Evolutionary conservation across 2,329 filamentous ascomycete genomes (phyloP), one percentile per base, ranked within the genome.

Genomic region (Colletotrichum sp.): DNA sequence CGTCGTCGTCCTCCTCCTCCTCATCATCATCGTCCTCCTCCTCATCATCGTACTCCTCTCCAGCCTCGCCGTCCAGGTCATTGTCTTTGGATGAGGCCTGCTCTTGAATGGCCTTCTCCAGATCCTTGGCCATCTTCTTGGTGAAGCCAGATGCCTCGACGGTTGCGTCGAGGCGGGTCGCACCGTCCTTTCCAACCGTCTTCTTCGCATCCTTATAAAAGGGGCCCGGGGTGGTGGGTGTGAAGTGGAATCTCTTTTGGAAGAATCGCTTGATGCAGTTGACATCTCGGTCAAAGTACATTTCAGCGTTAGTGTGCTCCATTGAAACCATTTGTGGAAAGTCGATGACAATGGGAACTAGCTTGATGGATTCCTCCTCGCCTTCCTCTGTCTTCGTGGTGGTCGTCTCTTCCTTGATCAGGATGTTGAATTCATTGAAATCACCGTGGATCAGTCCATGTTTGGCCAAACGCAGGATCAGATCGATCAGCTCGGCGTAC

Each of bases 361-460:
- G 87, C 38, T 84, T 89, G 69, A 94, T 78, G 0, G 81, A 74
- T 79, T 88, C 85, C 56, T 83, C 77, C 79, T 88, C 82, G 8
- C 88, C 84, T 7, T 85, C 84, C 26, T 85, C 85, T 18, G 80
- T 83, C 79, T 38, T 81, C 58, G 52, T 61, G 10, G 78, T 81
- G 4, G 79, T 79, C 69, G 82, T 87, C 71, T 89, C 91, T 83
- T 98, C 96, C 82, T 97, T 95, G 83, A 99, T 93, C 38, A 99
- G 88, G 78, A 99, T 96, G 84, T 99, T 99, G 89, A 99, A 99
- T 84, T 99, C 97, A 87, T 99, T 99, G 87, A 97, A 99, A 83
- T 99, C 97, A 77, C 97, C 97, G 82, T 99, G 97, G 76, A 99
- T 99, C 63, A 99, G 87, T 8, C 97, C 97, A 79, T 96, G 92